These are phyloP conservation scores for Paecilomyces fulvus DNA, from an alignment of 2,329 filamentous ascomycete genomes.

Conservation along the genomic window DNA sequence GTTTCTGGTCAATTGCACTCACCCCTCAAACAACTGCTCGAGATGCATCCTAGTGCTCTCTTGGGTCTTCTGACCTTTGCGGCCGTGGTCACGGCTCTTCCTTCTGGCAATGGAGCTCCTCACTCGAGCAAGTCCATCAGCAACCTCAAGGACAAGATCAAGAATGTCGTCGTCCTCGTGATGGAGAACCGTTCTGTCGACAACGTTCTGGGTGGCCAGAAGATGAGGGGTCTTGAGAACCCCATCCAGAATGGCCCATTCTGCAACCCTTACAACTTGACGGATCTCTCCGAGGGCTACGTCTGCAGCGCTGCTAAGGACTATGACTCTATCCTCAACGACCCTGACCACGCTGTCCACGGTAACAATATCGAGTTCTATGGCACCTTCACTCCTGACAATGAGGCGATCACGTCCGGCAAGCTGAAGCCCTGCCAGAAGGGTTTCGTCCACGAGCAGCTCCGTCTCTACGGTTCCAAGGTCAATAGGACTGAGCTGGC, in stretches of 20 bases:
- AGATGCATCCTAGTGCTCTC: constrained; percentile 3
- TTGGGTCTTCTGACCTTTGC: constrained; percentile 1
- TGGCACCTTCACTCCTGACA: constrained; percentile 31
- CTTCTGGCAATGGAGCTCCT: constrained; percentile 4
- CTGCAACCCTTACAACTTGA: constrained; percentile 35
- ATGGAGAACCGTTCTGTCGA: constrained; percentile 37
- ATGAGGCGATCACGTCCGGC: constrained; percentile 25
- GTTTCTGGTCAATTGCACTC: neutral
- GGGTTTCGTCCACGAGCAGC: constrained; percentile 38
- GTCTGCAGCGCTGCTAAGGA: constrained; percentile 28
- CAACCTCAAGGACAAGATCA: constrained; percentile 28
- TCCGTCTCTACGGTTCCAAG: constrained; percentile 24
- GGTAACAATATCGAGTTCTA: constrained; percentile 41
- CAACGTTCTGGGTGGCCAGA: constrained; percentile 33
- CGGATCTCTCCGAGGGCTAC: constrained; percentile 13
- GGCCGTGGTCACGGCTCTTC: constrained; percentile 1
- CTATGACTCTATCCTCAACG: constrained; percentile 34
- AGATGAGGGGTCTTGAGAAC: constrained; percentile 29
- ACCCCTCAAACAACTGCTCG: neutral
- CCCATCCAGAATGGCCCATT: constrained; percentile 22
- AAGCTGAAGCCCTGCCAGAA: constrained; percentile 26
- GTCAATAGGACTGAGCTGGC: constrained; percentile 25
- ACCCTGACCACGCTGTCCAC: constrained; percentile 35
- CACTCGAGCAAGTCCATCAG: constrained; percentile 2
- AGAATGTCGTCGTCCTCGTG: constrained; percentile 42